Conservation (phyloP, 306 rosid genomes). For the Acacia melanoxylon region DNA sequence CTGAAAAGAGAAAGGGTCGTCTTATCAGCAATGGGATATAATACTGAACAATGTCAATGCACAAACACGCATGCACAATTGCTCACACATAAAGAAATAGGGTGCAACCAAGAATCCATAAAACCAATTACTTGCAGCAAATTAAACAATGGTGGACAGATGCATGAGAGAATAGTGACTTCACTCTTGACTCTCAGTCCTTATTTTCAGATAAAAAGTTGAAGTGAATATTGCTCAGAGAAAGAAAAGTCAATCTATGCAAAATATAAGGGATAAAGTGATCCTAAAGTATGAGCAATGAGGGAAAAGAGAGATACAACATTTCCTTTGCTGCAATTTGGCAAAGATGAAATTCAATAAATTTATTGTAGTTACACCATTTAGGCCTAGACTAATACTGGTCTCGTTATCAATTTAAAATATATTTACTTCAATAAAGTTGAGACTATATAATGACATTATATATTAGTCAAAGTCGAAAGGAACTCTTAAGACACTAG, state of each 20-base stretch:
- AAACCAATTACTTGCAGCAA: conserved; percentile 17
- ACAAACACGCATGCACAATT: neutral
- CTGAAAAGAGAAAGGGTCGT: conserved; percentile 52
- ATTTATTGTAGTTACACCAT: too few species aligned
- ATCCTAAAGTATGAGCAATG: conserved; percentile 2
- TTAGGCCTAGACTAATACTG: too few species aligned
- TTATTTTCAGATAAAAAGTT: neutral
- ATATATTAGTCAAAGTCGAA: too few species aligned
- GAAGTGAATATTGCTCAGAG: conserved; percentile 1
- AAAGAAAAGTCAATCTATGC: conserved; percentile 3
- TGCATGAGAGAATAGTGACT: conserved; percentile 11
- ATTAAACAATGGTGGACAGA: conserved; percentile 20
- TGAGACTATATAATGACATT: too few species aligned
- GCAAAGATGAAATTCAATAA: too few species aligned
- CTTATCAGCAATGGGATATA: conserved; percentile 24
- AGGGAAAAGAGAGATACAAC: neutral
- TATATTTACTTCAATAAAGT: too few species aligned
- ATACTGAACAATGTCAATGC: conserved; percentile 19
- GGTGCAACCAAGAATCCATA: neutral
- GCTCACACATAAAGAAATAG: conserved; percentile 5
- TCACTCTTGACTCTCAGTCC: neutral
- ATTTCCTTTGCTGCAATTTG: too few species aligned
- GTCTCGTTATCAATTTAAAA: too few species aligned
- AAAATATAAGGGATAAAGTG: neutral
- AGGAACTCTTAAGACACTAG: too few species aligned